These are phyloP conservation scores for Larix kaempferi DNA, from an alignment of 75 land plant genomes.

Conservation along the genomic window DNA sequence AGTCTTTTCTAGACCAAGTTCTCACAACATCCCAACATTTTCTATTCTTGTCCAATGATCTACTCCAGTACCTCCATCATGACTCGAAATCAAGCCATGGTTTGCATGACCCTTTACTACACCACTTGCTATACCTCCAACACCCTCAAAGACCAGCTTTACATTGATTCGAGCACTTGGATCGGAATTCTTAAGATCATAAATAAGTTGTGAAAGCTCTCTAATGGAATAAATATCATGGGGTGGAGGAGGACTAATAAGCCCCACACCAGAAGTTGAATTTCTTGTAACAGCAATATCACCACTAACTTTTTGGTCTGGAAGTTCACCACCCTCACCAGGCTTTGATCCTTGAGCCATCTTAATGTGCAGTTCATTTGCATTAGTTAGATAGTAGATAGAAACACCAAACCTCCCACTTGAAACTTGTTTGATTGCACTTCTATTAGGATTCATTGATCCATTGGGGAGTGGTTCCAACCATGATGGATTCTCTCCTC, in stretches of 20 bases:
- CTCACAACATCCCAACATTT: constrained; percentile 98
- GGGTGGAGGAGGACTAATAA: constrained; percentile 87
- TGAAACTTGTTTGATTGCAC: constrained; percentile 99
- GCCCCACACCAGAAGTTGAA: too few species aligned
- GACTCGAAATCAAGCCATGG: constrained; percentile 93
- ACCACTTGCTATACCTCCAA: constrained; percentile 95
- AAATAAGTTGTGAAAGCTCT: constrained; percentile 93
- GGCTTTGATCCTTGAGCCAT: constrained; percentile 86
- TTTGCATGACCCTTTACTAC: constrained; percentile 99
- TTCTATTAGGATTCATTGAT: constrained; percentile 85
- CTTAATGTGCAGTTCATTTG: constrained; percentile 97
- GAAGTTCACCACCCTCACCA: too few species aligned
- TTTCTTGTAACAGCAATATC: too few species aligned
- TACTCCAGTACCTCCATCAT: constrained; percentile 99
- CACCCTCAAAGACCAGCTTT: constrained; percentile 96
- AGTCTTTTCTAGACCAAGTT: constrained; percentile 94
- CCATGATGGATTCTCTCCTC: too few species aligned
- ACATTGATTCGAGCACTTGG: constrained; percentile 95
- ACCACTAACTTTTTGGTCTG: too few species aligned
- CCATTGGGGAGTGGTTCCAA: constrained; percentile 91
- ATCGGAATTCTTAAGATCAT: constrained; percentile 81
- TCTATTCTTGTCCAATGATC: constrained; percentile 97
- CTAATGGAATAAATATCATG: constrained; percentile 99
- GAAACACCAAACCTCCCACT: constrained; percentile 99
- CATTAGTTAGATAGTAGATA: constrained; percentile 95